A percentile compares a stretch with the other conserved stretches of the same genome.
phyloP scores from a whole-genome alignment of 208 protist genomes.

The Acanthamoeba castellanii region DNA sequence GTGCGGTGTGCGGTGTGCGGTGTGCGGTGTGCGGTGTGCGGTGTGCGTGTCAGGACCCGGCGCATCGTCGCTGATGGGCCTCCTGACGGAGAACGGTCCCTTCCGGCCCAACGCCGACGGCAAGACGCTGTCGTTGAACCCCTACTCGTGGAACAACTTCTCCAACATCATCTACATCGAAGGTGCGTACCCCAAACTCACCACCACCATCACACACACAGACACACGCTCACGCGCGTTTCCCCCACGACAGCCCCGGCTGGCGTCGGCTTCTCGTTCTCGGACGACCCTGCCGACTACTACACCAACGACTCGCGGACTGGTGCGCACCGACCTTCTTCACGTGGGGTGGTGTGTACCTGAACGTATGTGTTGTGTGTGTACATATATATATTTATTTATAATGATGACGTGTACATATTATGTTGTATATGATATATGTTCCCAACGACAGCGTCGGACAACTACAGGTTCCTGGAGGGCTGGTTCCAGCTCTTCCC shows the following conservation, averaged over 20 bases:
- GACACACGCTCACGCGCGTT: background rate
- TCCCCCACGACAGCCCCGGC: background rate
- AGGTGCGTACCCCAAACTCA: background rate
- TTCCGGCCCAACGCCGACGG: conserved; percentile 59
- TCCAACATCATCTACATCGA: conserved; percentile 78
- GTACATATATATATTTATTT: background rate
- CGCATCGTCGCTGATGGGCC: conserved; percentile 74
- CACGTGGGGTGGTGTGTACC: background rate
- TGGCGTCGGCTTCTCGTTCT: conserved; percentile 79
- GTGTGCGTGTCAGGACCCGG: conserved; percentile 83
- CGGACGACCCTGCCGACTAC: conserved; percentile 53
- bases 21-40: too few species aligned
- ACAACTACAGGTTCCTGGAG: conserved; percentile 75
- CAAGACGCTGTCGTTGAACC: background rate
- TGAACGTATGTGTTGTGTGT: too few species aligned
- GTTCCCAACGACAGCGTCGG: background rate
- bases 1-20: background rate
- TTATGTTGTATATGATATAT: background rate
- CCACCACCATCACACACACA: background rate
- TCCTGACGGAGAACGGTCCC: conserved; percentile 81
- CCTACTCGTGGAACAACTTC: conserved; percentile 77
- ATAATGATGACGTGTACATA: background rate
- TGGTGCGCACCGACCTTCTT: background rate
- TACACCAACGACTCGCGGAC: conserved; percentile 27
- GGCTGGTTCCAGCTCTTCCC: conserved; percentile 77